Conservation (phyloP, 1,139 yeast genomes). For the Suhomyces terraborum region DNA sequence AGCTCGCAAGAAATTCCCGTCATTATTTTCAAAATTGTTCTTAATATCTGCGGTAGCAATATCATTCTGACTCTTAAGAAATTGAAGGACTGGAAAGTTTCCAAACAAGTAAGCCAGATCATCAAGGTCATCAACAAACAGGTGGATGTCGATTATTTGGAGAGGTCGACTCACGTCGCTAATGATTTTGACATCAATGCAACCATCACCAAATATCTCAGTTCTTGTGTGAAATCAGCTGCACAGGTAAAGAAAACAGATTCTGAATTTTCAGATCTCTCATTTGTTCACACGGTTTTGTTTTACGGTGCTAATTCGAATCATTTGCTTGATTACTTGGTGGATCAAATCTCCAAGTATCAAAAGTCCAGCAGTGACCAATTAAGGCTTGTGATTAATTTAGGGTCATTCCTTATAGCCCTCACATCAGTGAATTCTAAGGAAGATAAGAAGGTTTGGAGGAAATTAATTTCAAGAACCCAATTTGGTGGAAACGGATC, state of each 20-base stretch:
- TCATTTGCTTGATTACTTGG: conserved; percentile 18
- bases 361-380: conserved; percentile 32
- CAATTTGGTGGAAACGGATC: background rate
- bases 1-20: conserved; percentile 20
- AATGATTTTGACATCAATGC: conserved; percentile 9
- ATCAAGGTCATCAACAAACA: conserved; percentile 16
- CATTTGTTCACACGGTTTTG: conserved; percentile 4
- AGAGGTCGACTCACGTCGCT: conserved; percentile 4
- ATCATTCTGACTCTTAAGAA: conserved; percentile 22
- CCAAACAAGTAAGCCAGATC: conserved; percentile 20
- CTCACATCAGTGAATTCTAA: conserved; percentile 20
- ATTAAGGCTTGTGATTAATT: conserved; percentile 30
- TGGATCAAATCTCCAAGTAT: conserved; percentile 24
- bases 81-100: conserved; percentile 20
- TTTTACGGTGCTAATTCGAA: conserved; percentile 5
- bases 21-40: conserved; percentile 29
- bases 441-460: conserved; percentile 31
- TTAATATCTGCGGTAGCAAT: conserved; percentile 26
- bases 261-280: conserved; percentile 1
- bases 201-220: conserved; percentile 13
- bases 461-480: conserved; percentile 14
- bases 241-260: background rate
- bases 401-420: conserved; percentile 27
- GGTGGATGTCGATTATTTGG: conserved; percentile 17
- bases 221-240: conserved; percentile 9